Evolutionary conservation across 2,329 filamentous ascomycete species (phyloP).

Genomic region (Chlorencoelia australis): DNA sequence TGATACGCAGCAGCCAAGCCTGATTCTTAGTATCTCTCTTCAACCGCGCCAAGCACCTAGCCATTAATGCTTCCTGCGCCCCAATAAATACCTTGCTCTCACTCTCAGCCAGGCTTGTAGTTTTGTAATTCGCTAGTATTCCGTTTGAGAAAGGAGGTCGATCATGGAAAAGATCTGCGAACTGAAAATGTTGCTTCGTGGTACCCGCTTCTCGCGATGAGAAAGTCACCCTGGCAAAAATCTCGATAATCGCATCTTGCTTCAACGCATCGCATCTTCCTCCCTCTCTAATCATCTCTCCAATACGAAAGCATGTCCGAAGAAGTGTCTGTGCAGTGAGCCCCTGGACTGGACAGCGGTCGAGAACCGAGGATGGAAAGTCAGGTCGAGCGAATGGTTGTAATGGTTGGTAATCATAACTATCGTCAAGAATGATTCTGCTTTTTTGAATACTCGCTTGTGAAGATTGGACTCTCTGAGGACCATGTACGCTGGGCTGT

Average conservation of each 20-base stretch:
- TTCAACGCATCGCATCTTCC: constrained; percentile 33
- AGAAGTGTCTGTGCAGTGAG: constrained; percentile 37
- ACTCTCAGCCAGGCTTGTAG: constrained; percentile 34
- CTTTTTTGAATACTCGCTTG: not conserved
- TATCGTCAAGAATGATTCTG: constrained; percentile 14
- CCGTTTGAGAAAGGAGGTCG: constrained; percentile 43
- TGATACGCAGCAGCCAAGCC: constrained; percentile 32
- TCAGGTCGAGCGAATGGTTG: constrained; percentile 39
- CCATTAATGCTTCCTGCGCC: constrained; percentile 28
- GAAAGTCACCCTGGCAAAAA: constrained; percentile 50
- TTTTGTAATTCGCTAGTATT: constrained; percentile 37
- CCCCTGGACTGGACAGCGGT: constrained; percentile 44
- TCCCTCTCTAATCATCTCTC: constrained; percentile 45
- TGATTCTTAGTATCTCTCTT: constrained; percentile 32
- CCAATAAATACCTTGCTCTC: constrained; percentile 35
- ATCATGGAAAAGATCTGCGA: constrained; percentile 51
- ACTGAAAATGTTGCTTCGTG: constrained; percentile 51
- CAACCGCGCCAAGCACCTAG: constrained; percentile 39
- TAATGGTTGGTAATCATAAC: constrained; percentile 21
- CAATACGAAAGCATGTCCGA: constrained; percentile 53
- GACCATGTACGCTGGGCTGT: too few species aligned
- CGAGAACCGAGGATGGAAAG: constrained; percentile 39
- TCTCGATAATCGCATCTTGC: constrained; percentile 47
- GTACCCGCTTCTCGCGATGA: constrained; percentile 43
- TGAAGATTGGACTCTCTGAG: too few species aligned